Percentiles rank a stretch among this genome's conserved stretches.
Conservation (phyloP, 2,329 filamentous ascomycete species). For the Ceratocystis diversiconidia region DNA sequence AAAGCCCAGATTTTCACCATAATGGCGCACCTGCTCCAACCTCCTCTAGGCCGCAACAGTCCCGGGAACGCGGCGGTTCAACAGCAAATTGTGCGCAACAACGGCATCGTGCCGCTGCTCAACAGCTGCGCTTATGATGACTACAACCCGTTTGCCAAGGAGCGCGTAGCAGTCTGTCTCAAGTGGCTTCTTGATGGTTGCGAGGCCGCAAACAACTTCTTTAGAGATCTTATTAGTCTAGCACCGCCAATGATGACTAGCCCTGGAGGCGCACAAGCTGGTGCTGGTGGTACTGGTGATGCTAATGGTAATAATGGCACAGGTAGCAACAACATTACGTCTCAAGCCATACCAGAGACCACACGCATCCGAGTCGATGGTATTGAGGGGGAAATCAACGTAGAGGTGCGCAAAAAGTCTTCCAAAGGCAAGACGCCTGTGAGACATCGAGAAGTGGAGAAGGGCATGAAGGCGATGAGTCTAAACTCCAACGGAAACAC, state of each 20-base stretch:
- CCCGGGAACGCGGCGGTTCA: constrained; percentile 64
- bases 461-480: constrained; percentile 13
- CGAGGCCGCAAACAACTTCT: constrained; percentile 56
- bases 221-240: constrained; percentile 46
- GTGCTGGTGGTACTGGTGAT: background rate
- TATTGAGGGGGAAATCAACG: constrained; percentile 41
- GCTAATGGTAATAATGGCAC: background rate
- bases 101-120: constrained; percentile 74
- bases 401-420: constrained; percentile 31
- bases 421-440: constrained; percentile 18
- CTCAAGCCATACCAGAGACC: constrained; percentile 8
- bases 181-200: constrained; percentile 69
- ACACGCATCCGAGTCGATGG: constrained; percentile 37
- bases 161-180: constrained; percentile 78
- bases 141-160: constrained; percentile 85
- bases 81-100: constrained; percentile 69
- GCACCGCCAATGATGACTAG: constrained; percentile 24
- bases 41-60: constrained; percentile 47
- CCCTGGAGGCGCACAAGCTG: background rate
- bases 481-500: constrained; percentile 16
- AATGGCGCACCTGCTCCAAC: constrained; percentile 77
- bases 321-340: background rate
- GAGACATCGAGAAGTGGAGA: constrained; percentile 16
- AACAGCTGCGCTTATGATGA: constrained; percentile 87
- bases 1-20: constrained; percentile 90